Evolutionary conservation across 805 yeast species (phyloP).

Genomic region (Lipomyces starkeyi): DNA sequence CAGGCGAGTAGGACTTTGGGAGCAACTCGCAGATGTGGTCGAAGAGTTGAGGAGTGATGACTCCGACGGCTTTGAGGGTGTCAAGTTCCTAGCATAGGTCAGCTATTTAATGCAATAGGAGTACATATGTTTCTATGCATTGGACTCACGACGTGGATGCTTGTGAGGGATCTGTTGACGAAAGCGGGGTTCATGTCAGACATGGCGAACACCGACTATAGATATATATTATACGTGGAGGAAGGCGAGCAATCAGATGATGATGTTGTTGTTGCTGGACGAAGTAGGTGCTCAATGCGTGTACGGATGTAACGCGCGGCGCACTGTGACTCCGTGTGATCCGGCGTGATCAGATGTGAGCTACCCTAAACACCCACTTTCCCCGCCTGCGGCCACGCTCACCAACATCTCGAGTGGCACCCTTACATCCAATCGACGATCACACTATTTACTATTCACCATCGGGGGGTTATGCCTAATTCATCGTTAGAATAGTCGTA

Average conservation of each 20-base stretch:
- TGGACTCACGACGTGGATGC: conserved; percentile 59
- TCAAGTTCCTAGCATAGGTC: conserved; percentile 62
- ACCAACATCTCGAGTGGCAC: neutral
- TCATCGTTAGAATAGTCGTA: neutral
- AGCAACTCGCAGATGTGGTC: conserved; percentile 57
- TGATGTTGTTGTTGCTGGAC: neutral
- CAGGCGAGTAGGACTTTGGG: conserved; percentile 54
- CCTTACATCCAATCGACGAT: neutral
- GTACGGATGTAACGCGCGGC: neutral
- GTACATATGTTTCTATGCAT: neutral
- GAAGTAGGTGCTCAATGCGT: neutral
- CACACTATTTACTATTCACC: neutral
- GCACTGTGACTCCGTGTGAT: neutral
- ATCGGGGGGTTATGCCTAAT: neutral
- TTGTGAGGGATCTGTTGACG: conserved; percentile 78
- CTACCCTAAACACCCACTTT: neutral
- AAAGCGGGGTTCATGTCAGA: conserved; percentile 32
- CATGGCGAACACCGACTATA: conserved; percentile 16
- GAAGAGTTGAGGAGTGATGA: conserved; percentile 63
- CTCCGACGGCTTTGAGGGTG: conserved; percentile 75
- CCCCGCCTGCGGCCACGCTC: neutral
- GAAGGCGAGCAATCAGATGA: neutral
- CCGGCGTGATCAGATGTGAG: neutral
- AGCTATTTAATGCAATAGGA: neutral
- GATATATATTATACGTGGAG: neutral